Evolutionary conservation across 2,329 filamentous ascomycete genomes (phyloP), one percentile per base, ranked within the genome.

Genomic region (Davidsoniella eucalypti): DNA sequence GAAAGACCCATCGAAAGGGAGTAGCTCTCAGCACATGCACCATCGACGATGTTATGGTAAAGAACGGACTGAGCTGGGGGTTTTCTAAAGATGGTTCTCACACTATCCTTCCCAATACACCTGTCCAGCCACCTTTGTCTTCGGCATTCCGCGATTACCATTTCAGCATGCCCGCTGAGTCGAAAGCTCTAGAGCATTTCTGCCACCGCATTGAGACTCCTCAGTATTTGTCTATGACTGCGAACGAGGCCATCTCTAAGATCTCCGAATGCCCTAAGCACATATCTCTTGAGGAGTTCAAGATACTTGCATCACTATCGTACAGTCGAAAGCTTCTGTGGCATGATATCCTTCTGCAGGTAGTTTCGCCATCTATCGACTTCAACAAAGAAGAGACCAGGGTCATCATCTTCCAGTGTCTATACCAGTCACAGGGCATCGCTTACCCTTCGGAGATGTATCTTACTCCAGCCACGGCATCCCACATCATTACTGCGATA

Each of bases 271-370:
- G 75, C 45, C 74, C 77, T 0, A 9, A 51, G 0, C 56, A 67
- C 18, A 61, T 82, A 50, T 64, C 69, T 0, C 52, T 76, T 0
- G 67, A 70, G 0, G 75, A 82, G 49, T 80, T 69, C 57, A 71
- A 73, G 47, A 63, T 68, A 0, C 67, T 80, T n/a, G 64, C 65
- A 0, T 57, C 67, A 0, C 55, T 81, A 2, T 66, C 70, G 0
- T 57, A 70, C 1, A 75, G 75, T 0, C 52, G 64, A 16, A 57
- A 59, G 1, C 59, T 78, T 7, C 72, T 76, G 47, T 81, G 75
- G 71, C 56, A 64, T 7, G 80, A 78, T 49, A 69, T 82, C 2
- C 57, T 76, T 0, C 57, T 64, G 1, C 69, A 79, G 55, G 58
- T 82, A 2, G 59, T 61, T 0, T 61, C 64, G 1, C 68, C 70